Evolutionary conservation across 2,329 filamentous ascomycete genomes (phyloP).

Genomic region (Lachnellula cervina): DNA sequence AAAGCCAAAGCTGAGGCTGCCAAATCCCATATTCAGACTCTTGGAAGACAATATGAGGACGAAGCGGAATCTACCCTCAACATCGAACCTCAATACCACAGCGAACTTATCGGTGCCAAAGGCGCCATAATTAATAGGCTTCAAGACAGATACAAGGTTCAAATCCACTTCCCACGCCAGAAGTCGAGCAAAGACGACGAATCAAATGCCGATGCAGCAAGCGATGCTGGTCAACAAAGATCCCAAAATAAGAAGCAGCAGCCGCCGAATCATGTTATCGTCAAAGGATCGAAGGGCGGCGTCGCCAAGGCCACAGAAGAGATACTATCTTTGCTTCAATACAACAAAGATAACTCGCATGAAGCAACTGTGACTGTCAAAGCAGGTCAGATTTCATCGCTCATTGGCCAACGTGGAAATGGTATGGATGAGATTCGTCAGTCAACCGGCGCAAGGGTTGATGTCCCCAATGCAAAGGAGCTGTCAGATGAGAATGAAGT

Average conservation of each 20-base stretch:
- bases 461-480: conserved; percentile 79
- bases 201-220: conserved; percentile 62
- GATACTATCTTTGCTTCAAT: conserved; percentile 82
- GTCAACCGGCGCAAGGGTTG: conserved; percentile 80
- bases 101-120: conserved; percentile 85
- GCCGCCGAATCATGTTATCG: conserved; percentile 78
- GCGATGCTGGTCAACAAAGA: conserved; percentile 58
- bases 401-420: conserved; percentile 86
- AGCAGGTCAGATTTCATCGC: conserved; percentile 84
- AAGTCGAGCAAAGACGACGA: conserved; percentile 67
- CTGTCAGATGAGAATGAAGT: conserved; percentile 62
- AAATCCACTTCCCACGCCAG: conserved; percentile 84
- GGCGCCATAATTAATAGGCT: conserved; percentile 87
- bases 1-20: conserved; percentile 89
- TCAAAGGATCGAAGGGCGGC: conserved; percentile 88
- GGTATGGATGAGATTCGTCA: conserved; percentile 88
- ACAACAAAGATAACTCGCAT: conserved; percentile 81
- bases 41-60: conserved; percentile 82
- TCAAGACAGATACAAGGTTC: conserved; percentile 87
- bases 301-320: conserved; percentile 90
- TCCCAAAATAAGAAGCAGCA: conserved; percentile 73
- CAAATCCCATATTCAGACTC: conserved; percentile 71
- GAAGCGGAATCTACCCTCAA: conserved; percentile 84
- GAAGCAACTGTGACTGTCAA: conserved; percentile 77
- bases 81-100: conserved; percentile 89